These are phyloP conservation scores for Amanita brunnescens DNA, from an alignment of 768 basidiomycete species.

Conservation along the genomic window DNA sequence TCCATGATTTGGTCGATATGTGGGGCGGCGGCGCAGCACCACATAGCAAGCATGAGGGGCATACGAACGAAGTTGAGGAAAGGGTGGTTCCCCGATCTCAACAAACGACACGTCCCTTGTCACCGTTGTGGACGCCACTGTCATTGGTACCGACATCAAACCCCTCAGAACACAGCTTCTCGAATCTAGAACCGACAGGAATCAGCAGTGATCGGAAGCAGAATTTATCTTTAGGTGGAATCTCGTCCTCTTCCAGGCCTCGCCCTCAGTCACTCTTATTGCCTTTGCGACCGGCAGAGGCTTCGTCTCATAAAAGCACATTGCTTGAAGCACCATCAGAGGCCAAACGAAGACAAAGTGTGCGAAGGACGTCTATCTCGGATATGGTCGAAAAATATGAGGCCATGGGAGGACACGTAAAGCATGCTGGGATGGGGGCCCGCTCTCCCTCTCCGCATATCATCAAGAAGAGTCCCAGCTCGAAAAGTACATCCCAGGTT, in stretches of 20 bases:
- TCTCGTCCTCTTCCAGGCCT: constrained; percentile 16
- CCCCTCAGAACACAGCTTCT: neutral
- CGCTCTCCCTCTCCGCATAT: constrained; percentile 23
- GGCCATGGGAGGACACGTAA: constrained; percentile 40
- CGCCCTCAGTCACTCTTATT: constrained; percentile 79
- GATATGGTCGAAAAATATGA: constrained; percentile 84
- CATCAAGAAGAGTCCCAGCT: constrained; percentile 6
- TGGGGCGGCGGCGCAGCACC: constrained; percentile 58
- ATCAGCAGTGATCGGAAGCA: neutral
- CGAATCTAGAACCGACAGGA: neutral
- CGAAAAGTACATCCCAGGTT: neutral
- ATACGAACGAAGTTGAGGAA: constrained; percentile 9
- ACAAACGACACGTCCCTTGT: neutral
- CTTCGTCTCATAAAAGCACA: constrained; percentile 23
- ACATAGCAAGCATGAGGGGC: constrained; percentile 34
- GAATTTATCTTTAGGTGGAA: neutral
- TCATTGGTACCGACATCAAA: neutral
- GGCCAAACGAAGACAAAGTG: constrained; percentile 27
- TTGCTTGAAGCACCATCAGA: constrained; percentile 41
- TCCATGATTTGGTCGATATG: constrained; percentile 74
- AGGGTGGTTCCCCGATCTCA: neutral
- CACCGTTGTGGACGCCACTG: neutral
- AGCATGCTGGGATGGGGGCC: constrained; percentile 14
- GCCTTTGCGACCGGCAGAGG: constrained; percentile 44
- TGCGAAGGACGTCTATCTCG: constrained; percentile 70